Base-by-base conservation (phyloP, 2,329 filamentous ascomycete genomes). In the Ophiostoma novo-ulmi region DNA sequence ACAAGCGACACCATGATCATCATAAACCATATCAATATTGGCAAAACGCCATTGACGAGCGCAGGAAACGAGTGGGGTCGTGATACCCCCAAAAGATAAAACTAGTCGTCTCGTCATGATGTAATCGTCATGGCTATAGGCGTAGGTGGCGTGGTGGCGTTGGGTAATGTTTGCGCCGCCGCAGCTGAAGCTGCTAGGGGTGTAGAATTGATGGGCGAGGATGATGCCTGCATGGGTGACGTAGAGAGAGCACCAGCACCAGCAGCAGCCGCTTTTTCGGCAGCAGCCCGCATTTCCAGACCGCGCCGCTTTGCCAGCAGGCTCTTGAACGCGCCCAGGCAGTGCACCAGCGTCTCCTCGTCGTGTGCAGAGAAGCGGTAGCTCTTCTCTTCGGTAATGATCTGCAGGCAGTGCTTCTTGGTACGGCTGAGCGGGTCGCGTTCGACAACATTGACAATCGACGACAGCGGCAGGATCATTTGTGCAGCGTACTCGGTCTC, bases 381-480 rank as follows among this genome's bases (percentile, higher is more conserved):
- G 70, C 87, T 91, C 80, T 93, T 95, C 77, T 98, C 94, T 76
- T 97, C 94, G 48, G 91, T 92, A 76, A 99, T 97, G 76, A 98
- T 86, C 80, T 98, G 94, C 78, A 98, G 85, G 79, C 95, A 98
- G 77, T 91, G 89, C 66, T 85, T 86, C 82, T 97, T 97, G 75
- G 89, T 95, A 77, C 87, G 90, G 76, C 91, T 94, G 73, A 97
- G 82, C 0, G 94, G 90, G 75, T 98, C 93, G 70, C 97, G 92
- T 77, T 98, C 95, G 31, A 97, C 94, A 1, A 92, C 94, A 75
- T 96, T 92, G 76, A 98, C 90, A 69, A 99, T 89, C 70, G 85
- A 88, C 10, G 87, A 83, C 75, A 98, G 87, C 4, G 91, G 88
- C 44, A 97, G 83, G 75, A 99, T 91, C 75, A 93, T 89, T 73